Conservation (phyloP, 306 rosid genomes). For the Crataegus laevigata region DNA sequence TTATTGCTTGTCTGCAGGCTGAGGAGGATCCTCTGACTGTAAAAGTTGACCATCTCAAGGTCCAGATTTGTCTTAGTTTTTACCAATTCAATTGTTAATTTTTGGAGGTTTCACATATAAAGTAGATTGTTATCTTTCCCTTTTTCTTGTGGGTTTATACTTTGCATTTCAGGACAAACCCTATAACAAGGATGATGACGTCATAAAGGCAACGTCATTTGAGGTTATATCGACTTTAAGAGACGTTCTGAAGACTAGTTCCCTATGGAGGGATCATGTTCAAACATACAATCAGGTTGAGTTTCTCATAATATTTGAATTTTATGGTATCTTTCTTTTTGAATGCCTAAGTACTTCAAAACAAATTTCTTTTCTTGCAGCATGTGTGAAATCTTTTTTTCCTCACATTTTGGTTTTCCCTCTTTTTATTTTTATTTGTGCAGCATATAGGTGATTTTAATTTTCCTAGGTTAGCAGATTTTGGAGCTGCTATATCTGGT, state of each 20-base stretch:
- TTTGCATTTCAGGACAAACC: constrained; percentile 65
- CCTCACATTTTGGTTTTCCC: background rate
- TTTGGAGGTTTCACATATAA: background rate
- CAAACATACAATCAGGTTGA: constrained; percentile 88
- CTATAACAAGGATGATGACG: constrained; percentile 86
- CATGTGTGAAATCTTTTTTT: background rate
- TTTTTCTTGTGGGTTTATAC: constrained; percentile 7
- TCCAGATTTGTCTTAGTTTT: constrained; percentile 11
- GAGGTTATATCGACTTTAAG: constrained; percentile 95
- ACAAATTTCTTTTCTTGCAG: background rate
- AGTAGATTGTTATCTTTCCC: background rate
- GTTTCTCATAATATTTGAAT: background rate
- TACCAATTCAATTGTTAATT: constrained; percentile 2
- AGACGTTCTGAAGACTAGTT: constrained; percentile 94
- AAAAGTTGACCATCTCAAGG: constrained; percentile 99
- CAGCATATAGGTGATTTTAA: constrained; percentile 99
- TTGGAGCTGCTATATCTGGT: constrained; percentile 99
- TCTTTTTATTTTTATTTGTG: constrained; percentile 18
- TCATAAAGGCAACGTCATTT: constrained; percentile 89
- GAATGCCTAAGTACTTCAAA: constrained; percentile 5
- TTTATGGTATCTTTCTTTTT: constrained; percentile 11
- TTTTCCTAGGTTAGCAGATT: constrained; percentile 92
- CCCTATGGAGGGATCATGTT: constrained; percentile 99
- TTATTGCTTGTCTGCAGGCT: constrained; percentile 44
- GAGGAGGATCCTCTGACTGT: constrained; percentile 94